These are phyloP conservation scores for Ganoderma boninense DNA, from an alignment of 1,284 basidiomycete species.

Conservation along the genomic window DNA sequence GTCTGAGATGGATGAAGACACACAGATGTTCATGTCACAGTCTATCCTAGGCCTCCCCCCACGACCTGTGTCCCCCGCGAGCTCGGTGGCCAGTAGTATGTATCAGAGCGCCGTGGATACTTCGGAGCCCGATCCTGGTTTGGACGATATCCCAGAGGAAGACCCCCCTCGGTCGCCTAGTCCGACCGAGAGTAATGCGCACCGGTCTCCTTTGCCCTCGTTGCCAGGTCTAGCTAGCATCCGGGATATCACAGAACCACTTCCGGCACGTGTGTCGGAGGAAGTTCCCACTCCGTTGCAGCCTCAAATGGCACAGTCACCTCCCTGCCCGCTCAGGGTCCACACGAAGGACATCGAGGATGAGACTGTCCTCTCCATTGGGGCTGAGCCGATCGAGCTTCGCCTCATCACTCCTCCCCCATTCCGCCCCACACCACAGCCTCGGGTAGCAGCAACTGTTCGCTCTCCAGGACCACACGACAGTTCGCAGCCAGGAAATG, in stretches of 20 bases:
- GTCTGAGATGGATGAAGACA: conserved; percentile 67
- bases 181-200: conserved; percentile 3
- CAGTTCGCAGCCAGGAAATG: not conserved
- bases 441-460: not conserved
- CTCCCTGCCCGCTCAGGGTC: not conserved
- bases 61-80: conserved; percentile 53
- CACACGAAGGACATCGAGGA: conserved; percentile 41
- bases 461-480: not conserved
- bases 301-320: not conserved
- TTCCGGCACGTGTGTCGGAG: not conserved
- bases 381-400: conserved; percentile 62
- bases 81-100: conserved; percentile 52
- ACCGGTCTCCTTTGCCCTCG: conserved; percentile 1
- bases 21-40: conserved; percentile 75
- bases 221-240: not conserved
- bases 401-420: conserved; percentile 57
- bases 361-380: conserved; percentile 64
- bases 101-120: conserved; percentile 78
- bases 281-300: not conserved
- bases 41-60: conserved; percentile 67
- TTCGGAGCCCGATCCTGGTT: conserved; percentile 27
- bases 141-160: conserved; percentile 26
- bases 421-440: conserved; percentile 6
- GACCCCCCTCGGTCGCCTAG: conserved; percentile 7
- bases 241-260: not conserved